Conservation (phyloP, 1,139 yeast genomes). For the Geotrichum macrosporum region DNA sequence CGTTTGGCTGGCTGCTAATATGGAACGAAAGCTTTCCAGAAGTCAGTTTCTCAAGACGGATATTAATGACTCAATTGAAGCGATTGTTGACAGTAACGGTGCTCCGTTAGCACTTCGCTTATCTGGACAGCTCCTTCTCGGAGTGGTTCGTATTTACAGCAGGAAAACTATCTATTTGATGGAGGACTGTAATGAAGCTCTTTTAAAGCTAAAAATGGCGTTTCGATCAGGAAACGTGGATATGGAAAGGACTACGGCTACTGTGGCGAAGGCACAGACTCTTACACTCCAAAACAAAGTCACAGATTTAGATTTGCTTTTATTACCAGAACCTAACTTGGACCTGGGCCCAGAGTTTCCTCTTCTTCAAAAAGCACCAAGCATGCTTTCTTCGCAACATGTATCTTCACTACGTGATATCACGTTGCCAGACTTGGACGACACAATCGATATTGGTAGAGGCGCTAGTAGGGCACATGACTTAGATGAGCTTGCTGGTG, state of each 20-base stretch:
- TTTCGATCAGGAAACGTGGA: constrained; percentile 52
- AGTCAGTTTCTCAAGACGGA: constrained; percentile 70
- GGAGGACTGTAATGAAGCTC: constrained; percentile 79
- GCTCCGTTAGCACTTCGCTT: constrained; percentile 68
- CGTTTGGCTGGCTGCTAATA: constrained; percentile 91
- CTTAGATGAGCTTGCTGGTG: constrained; percentile 23
- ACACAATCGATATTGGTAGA: constrained; percentile 52
- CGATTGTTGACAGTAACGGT: constrained; percentile 41
- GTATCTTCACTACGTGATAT: constrained; percentile 26
- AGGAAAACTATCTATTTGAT: constrained; percentile 78
- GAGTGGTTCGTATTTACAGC: constrained; percentile 84
- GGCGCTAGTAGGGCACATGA: constrained; percentile 28
- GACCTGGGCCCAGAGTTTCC: constrained; percentile 22
- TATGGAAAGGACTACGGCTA: constrained; percentile 45
- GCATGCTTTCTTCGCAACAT: constrained; percentile 17
- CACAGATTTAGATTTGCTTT: constrained; percentile 68
- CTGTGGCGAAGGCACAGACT: constrained; percentile 52
- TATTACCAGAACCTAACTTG: constrained; percentile 24
- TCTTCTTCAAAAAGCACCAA: constrained; percentile 4
- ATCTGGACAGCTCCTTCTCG: constrained; percentile 83
- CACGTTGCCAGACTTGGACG: constrained; percentile 31
- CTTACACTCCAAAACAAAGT: constrained; percentile 71
- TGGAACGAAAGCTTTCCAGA: constrained; percentile 75
- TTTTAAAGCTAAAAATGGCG: constrained; percentile 68
- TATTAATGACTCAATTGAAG: constrained; percentile 63